Evolutionary conservation across 164 flowering plant genomes (phyloP).

Genomic region (Vitis rupestris): DNA sequence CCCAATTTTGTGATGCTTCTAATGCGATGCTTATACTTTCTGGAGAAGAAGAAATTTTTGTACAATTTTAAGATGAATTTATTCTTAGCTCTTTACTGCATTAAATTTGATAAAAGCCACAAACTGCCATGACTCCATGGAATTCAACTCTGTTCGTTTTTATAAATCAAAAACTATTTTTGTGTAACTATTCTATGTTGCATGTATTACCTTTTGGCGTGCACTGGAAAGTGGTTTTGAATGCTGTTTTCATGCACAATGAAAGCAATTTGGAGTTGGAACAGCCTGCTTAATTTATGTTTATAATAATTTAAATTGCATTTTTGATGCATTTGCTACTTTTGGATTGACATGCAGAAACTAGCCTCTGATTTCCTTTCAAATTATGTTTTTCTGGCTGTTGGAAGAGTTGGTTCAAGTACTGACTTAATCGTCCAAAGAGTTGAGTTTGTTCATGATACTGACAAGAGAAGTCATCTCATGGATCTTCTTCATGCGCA

Average conservation of each 20-base stretch:
- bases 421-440: slow-evolving; percentile 62
- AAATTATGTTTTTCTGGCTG: slow-evolving; percentile 54
- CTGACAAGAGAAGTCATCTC: slow-evolving; percentile 62
- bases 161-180: no score
- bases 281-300: not conserved
- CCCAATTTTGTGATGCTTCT: not conserved
- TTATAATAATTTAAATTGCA: not conserved
- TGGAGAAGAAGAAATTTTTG: not conserved
- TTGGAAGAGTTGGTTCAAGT: slow-evolving; percentile 73
- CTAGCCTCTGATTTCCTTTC: slow-evolving; percentile 57
- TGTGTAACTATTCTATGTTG: not conserved
- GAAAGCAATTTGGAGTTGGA: no score
- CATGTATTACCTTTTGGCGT: not conserved
- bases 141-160: not conserved
- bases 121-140: not conserved
- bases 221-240: not conserved
- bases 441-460: slow-evolving; percentile 51
- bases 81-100: not conserved
- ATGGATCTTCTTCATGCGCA: slow-evolving; percentile 61
- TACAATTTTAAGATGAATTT: not conserved
- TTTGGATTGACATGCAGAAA: slow-evolving; percentile 39
- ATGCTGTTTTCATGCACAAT: not conserved
- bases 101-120: not conserved
- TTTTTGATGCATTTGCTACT: not conserved
- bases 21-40: no score